Conservation (phyloP, 306 rosid species). For the Dryas octopetala region DNA sequence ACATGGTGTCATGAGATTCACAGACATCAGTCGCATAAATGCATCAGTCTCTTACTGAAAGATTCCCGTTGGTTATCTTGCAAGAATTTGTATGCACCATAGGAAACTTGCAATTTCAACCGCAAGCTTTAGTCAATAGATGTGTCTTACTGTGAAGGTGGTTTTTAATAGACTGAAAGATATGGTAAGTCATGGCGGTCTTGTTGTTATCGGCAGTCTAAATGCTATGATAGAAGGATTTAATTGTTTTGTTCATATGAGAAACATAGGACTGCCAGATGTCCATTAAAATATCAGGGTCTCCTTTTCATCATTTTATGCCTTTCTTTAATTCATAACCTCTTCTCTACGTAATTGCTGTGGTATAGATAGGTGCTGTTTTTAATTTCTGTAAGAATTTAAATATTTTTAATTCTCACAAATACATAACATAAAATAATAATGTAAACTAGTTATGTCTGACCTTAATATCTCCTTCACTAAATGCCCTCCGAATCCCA, state of each 20-base stretch:
- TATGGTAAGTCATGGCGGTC: background rate
- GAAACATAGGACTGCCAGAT: background rate
- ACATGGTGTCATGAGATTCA: background rate
- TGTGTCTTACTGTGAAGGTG: background rate
- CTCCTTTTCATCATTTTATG: background rate
- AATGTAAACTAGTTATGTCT: constrained; percentile 24
- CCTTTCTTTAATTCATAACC: background rate
- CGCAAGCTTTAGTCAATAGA: background rate
- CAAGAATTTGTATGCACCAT: background rate
- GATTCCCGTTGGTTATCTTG: background rate
- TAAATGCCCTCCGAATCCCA: constrained; percentile 84
- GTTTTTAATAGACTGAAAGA: background rate
- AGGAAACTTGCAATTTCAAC: background rate
- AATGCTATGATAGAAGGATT: background rate
- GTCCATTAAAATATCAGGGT: background rate
- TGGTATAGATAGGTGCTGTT: background rate
- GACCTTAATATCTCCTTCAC: constrained; percentile 98
- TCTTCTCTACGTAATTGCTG: background rate
- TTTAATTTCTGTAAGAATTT: background rate
- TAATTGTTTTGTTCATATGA: background rate
- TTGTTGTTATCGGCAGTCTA: background rate
- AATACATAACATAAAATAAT: constrained; percentile 4
- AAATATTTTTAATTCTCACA: constrained; percentile 1
- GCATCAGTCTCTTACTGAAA: constrained; percentile 1
- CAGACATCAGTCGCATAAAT: constrained; percentile 8